Evolutionary conservation across 73 alveolate species (phyloP), one percentile per base, ranked within the genome.

Genomic region (Paramecium pentaurelia): DNA sequence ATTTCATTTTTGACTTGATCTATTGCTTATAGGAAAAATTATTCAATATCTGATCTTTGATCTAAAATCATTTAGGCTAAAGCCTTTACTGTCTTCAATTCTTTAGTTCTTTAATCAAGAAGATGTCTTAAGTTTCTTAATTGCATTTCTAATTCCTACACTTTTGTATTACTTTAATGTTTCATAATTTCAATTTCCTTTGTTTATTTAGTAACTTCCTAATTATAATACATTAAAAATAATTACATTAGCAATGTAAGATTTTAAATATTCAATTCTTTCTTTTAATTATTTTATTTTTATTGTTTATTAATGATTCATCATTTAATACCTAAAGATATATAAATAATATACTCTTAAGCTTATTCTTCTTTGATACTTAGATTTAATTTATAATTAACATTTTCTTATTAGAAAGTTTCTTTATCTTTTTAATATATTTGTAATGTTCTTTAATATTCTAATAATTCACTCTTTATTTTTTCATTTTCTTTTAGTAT

Each of bases 31-130:
- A 97, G 92, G 93, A 97, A 97, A 96, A 95, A 97, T 80, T 97
- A 90, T 60, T 97, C 99, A 1, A 97, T 96, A 83, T 97, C 99
- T 30, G 97, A 93, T 83, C 99, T 71, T 64, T 97, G 92, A 73
- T 97, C 99, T 20, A 97, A 58, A 51, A 97, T 97, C 99, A 97
- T 97, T 90, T 97, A 92, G 42, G 97, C 95, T 11, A 97, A 88
- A 18, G 97, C 98, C 85, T 92, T 96, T 30, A 97, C 92, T 71
- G 88, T 92, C 83, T 96, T 97, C 22, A 96, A 80, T 87, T 97
- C 99, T 77, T 96, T 96, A 9, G 96, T 47, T 80, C 96, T 96
- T 32, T 96, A 70, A 59, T 93, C 84, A 25, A 96, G 92, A 42
- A 93, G 86, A 84, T 97, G 97, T 86, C 91, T 92, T 25, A 86